These are phyloP conservation scores for Chaetothyriales sp. DNA, from an alignment of 2,329 filamentous ascomycete genomes.

Conservation along the genomic window DNA sequence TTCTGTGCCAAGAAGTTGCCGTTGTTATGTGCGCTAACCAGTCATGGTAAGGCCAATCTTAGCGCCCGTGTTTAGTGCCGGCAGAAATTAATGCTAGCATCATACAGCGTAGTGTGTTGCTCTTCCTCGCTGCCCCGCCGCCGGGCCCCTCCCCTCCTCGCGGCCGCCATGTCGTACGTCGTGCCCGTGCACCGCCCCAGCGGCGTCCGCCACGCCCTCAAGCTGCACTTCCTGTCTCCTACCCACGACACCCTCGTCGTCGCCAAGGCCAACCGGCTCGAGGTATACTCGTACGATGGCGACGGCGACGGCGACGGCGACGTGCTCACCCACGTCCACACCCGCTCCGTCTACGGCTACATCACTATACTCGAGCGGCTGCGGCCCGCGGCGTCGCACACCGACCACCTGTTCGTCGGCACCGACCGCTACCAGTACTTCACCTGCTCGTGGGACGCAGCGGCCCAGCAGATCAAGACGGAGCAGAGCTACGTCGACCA, in stretches of 20 bases:
- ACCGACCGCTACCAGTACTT: conserved; percentile 88
- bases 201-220: conserved; percentile 78
- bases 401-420: conserved; percentile 81
- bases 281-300: conserved; percentile 60
- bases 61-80: too few species aligned
- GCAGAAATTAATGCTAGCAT: too few species aligned
- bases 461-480: conserved; percentile 40
- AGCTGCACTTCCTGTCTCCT: conserved; percentile 58
- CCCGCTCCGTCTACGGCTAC: conserved; percentile 67
- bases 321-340: conserved; percentile 24
- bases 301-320: conserved; percentile 41
- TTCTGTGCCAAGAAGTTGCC: too few species aligned
- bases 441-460: conserved; percentile 66
- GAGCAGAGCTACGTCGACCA: conserved; percentile 47
- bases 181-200: conserved; percentile 86
- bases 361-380: conserved; percentile 75
- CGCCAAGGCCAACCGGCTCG: conserved; percentile 73
- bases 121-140: too few species aligned
- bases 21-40: too few species aligned
- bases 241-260: conserved; percentile 73
- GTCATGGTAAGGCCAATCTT: too few species aligned
- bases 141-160: too few species aligned
- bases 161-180: conserved; percentile 67
- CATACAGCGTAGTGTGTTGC: too few species aligned
- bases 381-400: conserved; percentile 56